Percentiles rank a stretch among this genome's conserved stretches.
Evolutionary conservation across 1,284 basidiomycete species (phyloP).

Genomic region (Boletus semigastroideus): DNA sequence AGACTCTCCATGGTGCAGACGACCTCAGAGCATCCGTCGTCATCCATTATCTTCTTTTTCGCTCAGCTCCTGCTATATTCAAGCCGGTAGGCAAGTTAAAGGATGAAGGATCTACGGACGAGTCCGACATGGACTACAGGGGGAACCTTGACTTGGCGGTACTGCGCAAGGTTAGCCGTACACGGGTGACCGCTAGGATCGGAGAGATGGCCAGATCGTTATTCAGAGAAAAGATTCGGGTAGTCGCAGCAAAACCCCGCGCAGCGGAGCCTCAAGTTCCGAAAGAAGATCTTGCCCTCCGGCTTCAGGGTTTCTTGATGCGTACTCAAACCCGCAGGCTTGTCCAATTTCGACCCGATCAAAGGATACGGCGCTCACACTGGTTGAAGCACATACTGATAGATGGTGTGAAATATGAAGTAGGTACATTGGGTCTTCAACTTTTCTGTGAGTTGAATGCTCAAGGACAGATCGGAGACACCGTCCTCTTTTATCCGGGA

Average conservation of each 20-base stretch:
- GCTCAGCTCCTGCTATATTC: conserved; percentile 14
- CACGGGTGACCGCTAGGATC: conserved; percentile 61
- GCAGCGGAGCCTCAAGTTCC: conserved; percentile 12
- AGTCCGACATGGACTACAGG: conserved; percentile 18
- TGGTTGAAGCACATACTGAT: conserved; percentile 33
- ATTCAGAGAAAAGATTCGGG: conserved; percentile 51
- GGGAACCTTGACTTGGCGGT: conserved; percentile 55
- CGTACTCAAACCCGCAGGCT: conserved; percentile 17
- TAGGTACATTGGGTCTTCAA: conserved; percentile 23
- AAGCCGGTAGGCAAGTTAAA: conserved; percentile 9
- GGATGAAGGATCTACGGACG: not conserved
- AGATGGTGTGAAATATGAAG: conserved; percentile 29
- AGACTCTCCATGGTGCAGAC: conserved; percentile 21
- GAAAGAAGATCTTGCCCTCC: conserved; percentile 10
- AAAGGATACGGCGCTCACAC: conserved; percentile 27
- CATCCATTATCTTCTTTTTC: conserved; percentile 20
- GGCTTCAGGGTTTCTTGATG: conserved; percentile 24
- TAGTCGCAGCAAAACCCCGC: conserved; percentile 45
- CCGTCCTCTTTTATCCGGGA: conserved; percentile 48
- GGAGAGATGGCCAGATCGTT: conserved; percentile 46
- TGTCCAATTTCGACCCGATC: conserved; percentile 24
- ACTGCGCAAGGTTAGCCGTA: conserved; percentile 40
- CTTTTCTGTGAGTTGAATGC: conserved; percentile 7
- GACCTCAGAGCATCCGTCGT: conserved; percentile 22
- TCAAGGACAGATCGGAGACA: conserved; percentile 53